Base-by-base conservation (phyloP, 1,284 basidiomycete genomes). In the Sporisorium graminicola region DNA sequence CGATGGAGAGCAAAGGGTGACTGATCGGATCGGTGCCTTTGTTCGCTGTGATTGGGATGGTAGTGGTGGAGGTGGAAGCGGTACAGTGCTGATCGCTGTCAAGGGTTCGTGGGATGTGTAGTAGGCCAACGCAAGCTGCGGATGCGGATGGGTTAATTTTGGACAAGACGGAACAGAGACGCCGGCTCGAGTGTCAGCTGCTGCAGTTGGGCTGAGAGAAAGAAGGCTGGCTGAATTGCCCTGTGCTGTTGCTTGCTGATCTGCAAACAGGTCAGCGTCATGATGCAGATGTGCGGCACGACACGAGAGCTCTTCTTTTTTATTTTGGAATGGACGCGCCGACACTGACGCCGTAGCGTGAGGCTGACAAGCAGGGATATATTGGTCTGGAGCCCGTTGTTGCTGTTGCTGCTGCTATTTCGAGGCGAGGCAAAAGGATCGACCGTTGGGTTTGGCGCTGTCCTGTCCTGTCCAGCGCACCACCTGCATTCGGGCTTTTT, bases 201-300 rank as follows among this genome's bases (percentile, higher is more conserved):
- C 50, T 24, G 50, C 49, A 50, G 49, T 31, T 31, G 10, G 27
- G 27, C 16, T 29, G 24, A 27, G 24, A 26, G 20, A 10, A 22
- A 22, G 24, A 35, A 3, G 13, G 33, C 33, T 35, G 33, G 5
- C 33, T 35, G 46, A 47, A 31, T 50, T 50, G 52, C 26, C 22
- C 43, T 31, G 20, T 57, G 47, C 20, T 49, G 29, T 40, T 43
- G 40, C 18, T 20, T 51, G 46, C 37, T 22, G 68, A 71, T 65
- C 68, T 71, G 63, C 63, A 65, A 46, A 37, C 31, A 14, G 40
- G 26, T 22, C 58, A 65, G 62, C 69, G 69, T 71, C 63, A 71
- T 71, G 58, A 58, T 59, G 69, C 69, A 65, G 54, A 53, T 58
- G 33, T 16, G 52, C 52, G 44, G 58, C 63, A 65, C 47, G 27